These are phyloP conservation scores for Colletotrichum sp. DNA, from an alignment of 2,329 filamentous ascomycete genomes.

Conservation along the genomic window DNA sequence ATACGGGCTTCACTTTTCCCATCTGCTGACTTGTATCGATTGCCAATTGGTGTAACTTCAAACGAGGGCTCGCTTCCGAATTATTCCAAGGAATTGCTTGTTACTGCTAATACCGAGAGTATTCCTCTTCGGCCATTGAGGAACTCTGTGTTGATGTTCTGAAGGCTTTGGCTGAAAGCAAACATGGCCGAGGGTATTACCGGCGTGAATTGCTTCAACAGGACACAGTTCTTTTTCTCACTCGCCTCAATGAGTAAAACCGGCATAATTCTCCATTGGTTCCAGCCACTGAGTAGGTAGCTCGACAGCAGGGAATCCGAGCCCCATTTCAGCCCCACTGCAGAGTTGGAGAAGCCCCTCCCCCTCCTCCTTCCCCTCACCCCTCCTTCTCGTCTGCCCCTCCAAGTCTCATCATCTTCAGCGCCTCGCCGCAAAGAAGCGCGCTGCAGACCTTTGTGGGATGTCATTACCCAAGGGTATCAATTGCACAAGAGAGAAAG, in stretches of 20 bases:
- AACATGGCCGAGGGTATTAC: not conserved
- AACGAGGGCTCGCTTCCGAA: not conserved
- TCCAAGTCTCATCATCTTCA: not conserved
- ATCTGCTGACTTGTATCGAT: not conserved
- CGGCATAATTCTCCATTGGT: constrained; percentile 8
- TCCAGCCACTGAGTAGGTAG: not conserved
- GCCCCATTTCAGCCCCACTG: not conserved
- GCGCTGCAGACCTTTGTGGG: not conserved
- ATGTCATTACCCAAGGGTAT: not conserved
- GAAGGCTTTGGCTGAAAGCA: not conserved
- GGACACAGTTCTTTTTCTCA: not conserved
- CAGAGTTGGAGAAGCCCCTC: not conserved
- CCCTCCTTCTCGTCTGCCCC: constrained; percentile 5
- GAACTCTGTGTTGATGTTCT: not conserved
- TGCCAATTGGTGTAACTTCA: not conserved
- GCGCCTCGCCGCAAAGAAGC: not conserved
- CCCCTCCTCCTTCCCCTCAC: constrained; percentile 8
- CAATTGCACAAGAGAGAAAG: not conserved
- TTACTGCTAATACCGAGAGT: not conserved
- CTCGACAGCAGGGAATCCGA: not conserved
- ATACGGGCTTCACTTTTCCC: not conserved
- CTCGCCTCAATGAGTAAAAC: not conserved
- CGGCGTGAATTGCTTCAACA: constrained; percentile 11
- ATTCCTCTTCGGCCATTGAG: not conserved
- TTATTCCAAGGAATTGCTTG: not conserved